Evolutionary conservation across 163 green algal genomes (phyloP), one percentile per base, ranked within the genome.

Genomic region (Scenedesmus sp.): DNA sequence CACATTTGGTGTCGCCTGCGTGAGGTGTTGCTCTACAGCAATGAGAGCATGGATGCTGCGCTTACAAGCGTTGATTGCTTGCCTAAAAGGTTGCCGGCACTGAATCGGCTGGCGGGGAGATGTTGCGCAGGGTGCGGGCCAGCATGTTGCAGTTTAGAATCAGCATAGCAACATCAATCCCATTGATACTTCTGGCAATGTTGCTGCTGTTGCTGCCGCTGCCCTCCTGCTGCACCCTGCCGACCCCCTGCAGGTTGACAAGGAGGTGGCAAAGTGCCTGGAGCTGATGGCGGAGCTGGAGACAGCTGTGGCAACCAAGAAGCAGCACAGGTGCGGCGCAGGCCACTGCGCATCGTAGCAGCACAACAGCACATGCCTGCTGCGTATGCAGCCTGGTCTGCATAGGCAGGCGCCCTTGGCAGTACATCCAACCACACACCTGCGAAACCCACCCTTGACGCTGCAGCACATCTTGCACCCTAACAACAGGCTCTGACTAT

Each of bases 261-360:
- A 94, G 70, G 96, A 97, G 60, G 82, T 97, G 70, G 34, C 59
- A 23, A 94, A 94, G 16, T 96, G 95, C 86, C 91, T 95, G 79
- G 95, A 95, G 82, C 67, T 95, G 3, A 84, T 94, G 84, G 18
- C 10, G 20, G 91, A 96, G 93, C 91, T 96, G 60, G 96, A 98
- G 85, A 94, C 93, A 82, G 96, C 97, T n/a, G 93, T 98, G 83
- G 64, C 46, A 10, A 96, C 97, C 7, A 92, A 92, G 88, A 92
- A 92, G 62, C 87, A 91, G 67, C 87, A 91, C 56, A 91, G 87
- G 87, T 86, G 52, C 9, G 7, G 54, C 16, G 3, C 34, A n/a
- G 13, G 76, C 4, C 74, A 82, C 74, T 60, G 34, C 76, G 23
- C 76, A 84, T 20, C 10, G 76, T 83, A 84, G 9, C 23, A 12